These are phyloP conservation scores for Kazachstania sp. DNA, from an alignment of 1,139 yeast genomes.

Conservation along the genomic window DNA sequence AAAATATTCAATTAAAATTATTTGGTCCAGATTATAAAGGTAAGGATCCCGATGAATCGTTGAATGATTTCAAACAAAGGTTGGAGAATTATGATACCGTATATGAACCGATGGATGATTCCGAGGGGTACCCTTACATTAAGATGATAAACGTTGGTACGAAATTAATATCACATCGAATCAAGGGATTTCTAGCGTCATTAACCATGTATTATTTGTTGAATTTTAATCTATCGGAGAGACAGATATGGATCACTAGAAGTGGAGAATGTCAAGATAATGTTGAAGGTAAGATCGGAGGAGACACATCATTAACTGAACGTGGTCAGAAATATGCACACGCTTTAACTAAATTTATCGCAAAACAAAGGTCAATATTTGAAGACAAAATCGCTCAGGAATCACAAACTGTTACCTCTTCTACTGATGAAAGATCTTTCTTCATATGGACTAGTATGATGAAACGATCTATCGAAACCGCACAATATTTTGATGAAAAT, in stretches of 20 bases:
- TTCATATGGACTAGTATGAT: constrained; percentile 94
- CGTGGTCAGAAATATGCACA: constrained; percentile 69
- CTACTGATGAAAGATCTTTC: constrained; percentile 37
- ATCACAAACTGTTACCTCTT: constrained; percentile 35
- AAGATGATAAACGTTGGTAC: constrained; percentile 95
- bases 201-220: constrained; percentile 85
- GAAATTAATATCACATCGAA: constrained; percentile 83
- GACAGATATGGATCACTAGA: constrained; percentile 92
- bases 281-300: constrained; percentile 78
- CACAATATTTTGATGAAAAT: constrained; percentile 61
- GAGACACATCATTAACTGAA: constrained; percentile 72
- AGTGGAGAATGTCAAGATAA: constrained; percentile 91
- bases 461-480: constrained; percentile 67
- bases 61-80: constrained; percentile 74
- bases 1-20: constrained; percentile 73
- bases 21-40: constrained; percentile 89
- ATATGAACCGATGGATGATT: constrained; percentile 80
- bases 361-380: constrained; percentile 61
- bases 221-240: constrained; percentile 80
- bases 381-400: constrained; percentile 32
- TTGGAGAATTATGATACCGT: constrained; percentile 79
- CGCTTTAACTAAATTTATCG: constrained; percentile 68
- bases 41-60: constrained; percentile 75
- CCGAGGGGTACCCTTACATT: constrained; percentile 73
- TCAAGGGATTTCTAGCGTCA: constrained; percentile 86